Evolutionary conservation across 305 asterid species (phyloP).

Genomic region (Fraxinus floribunda): DNA sequence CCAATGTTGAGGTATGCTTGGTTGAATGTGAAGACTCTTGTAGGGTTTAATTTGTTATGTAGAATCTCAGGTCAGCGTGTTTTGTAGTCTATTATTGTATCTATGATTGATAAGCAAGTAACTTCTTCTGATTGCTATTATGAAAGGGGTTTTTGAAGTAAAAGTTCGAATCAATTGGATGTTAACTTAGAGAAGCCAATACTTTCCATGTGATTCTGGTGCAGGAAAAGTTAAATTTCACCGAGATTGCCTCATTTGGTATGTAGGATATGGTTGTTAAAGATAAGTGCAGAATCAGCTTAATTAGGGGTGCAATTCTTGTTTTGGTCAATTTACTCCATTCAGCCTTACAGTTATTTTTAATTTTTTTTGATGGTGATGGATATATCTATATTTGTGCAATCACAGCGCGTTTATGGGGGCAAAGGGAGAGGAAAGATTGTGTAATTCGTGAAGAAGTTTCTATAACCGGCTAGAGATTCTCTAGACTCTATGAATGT

Average conservation of each 20-base stretch:
- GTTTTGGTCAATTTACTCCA: not conserved
- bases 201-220: not conserved
- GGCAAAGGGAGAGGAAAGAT: not conserved
- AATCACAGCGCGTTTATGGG: not conserved
- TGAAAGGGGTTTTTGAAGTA: not conserved
- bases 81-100: not conserved
- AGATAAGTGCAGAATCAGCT: not conserved
- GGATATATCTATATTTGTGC: not conserved
- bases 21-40: not conserved
- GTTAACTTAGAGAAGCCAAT: not conserved
- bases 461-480: not conserved
- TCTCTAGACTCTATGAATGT: not conserved
- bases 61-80: not conserved
- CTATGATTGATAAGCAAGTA: not conserved
- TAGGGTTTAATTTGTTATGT: not conserved
- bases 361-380: not conserved
- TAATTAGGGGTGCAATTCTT: not conserved
- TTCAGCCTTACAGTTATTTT: not conserved
- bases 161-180: not conserved
- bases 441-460: not conserved
- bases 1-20: constrained; percentile 61
- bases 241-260: not conserved
- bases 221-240: not conserved
- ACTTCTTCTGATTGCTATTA: not conserved
- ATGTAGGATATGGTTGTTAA: not conserved